Percentiles rank a stretch among this genome's conserved stretches.
Conservation (phyloP, 306 rosid species). For the Cucurbita ficifolia region DNA sequence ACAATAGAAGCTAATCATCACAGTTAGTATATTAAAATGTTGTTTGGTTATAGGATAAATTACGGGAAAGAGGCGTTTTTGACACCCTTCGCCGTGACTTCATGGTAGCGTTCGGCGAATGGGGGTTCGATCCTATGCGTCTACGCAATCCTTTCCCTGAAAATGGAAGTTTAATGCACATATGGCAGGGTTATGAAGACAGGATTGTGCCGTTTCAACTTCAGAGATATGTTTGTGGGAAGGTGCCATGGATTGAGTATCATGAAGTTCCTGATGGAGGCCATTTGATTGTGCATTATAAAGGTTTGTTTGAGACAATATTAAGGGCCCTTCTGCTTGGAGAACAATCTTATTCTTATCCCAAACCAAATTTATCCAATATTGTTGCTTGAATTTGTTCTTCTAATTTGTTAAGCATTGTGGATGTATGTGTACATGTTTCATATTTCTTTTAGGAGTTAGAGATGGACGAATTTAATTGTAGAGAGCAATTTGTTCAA, state of each 20-base stretch:
- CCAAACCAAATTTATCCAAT: constrained; percentile 1
- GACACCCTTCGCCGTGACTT: constrained; percentile 68
- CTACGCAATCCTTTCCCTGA: constrained; percentile 54
- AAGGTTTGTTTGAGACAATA: constrained; percentile 64
- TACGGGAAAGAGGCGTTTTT: constrained; percentile 24
- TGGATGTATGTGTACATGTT: background rate
- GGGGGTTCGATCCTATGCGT: constrained; percentile 67
- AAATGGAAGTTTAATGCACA: constrained; percentile 43
- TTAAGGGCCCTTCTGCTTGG: constrained; percentile 78
- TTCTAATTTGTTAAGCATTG: background rate
- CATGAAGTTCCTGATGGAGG: constrained; percentile 90
- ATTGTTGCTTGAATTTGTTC: background rate
- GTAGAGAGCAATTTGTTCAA: background rate
- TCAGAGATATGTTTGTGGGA: constrained; percentile 49
- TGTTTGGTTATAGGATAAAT: background rate
- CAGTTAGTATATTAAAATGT: background rate
- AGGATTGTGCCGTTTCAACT: constrained; percentile 66
- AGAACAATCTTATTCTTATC: constrained; percentile 44
- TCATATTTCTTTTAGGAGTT: background rate
- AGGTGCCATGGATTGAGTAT: constrained; percentile 68
- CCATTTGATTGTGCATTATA: constrained; percentile 69
- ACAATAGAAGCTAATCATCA: background rate
- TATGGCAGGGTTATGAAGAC: constrained; percentile 92
- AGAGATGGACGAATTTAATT: background rate
- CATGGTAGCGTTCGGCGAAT: constrained; percentile 48